Conservation (phyloP, 2,329 filamentous ascomycete species). For the Verticillium zaregamsianum region DNA sequence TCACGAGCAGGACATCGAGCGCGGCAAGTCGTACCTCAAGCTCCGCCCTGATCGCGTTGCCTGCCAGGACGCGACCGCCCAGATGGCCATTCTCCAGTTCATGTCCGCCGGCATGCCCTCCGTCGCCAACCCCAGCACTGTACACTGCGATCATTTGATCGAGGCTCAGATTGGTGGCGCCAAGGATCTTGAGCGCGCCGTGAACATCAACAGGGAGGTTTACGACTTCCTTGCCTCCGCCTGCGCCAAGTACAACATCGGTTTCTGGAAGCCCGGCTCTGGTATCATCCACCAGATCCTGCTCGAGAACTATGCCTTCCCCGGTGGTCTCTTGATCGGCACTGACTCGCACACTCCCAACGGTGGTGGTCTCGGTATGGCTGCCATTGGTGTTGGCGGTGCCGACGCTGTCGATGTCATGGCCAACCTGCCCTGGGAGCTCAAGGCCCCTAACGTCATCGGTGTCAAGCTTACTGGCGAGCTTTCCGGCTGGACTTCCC, state of each 20-base stretch:
- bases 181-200: slow-evolving; percentile 88
- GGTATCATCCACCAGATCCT: slow-evolving; percentile 99
- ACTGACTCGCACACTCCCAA: slow-evolving; percentile 98
- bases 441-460: slow-evolving; percentile 96
- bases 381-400: slow-evolving; percentile 93
- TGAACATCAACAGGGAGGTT: slow-evolving; percentile 97
- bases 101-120: slow-evolving; percentile 97
- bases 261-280: slow-evolving; percentile 98
- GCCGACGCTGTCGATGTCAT: slow-evolving; percentile 98
- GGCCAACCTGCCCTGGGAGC: slow-evolving; percentile 94
- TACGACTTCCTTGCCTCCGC: slow-evolving; percentile 94
- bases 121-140: slow-evolving; percentile 89
- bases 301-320: slow-evolving; percentile 98
- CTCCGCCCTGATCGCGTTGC: slow-evolving; percentile 95
- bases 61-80: slow-evolving; percentile 98
- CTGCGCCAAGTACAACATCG: slow-evolving; percentile 99
- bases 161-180: slow-evolving; percentile 90
- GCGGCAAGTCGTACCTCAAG: slow-evolving; percentile 92
- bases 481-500: slow-evolving; percentile 85
- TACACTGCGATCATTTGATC: slow-evolving; percentile 99
- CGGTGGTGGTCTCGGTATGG: slow-evolving; percentile 92
- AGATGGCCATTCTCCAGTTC: slow-evolving; percentile 99
- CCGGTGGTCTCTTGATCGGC: slow-evolving; percentile 94
- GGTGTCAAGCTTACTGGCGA: slow-evolving; percentile 92
- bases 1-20: slow-evolving; percentile 92